Base-by-base conservation (phyloP, 2,329 filamentous ascomycete genomes). In the Fusarium newnesense region DNA sequence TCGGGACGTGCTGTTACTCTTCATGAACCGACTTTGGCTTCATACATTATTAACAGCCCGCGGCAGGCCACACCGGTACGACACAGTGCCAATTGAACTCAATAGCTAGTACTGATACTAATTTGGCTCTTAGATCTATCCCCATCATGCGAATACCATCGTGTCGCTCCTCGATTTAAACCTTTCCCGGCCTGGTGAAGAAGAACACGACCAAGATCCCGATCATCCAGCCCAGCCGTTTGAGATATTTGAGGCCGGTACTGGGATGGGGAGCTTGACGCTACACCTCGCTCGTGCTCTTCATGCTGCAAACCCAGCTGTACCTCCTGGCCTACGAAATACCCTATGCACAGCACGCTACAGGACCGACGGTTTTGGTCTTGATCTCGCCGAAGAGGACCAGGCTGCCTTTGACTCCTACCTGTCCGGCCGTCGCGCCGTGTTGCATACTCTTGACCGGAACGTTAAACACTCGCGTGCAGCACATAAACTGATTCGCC, bases 241-340 rank as follows among this genome's bases (percentile, higher is more conserved):
- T 18, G 92, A 96, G 78, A 93, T 96, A 49, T 90, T 96, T 59
- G 94, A 96, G 81, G 93, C 93, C 52, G 94, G 94, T 21, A 96
- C 94, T 7, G 94, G 94, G n/a, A 93, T 95, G 85, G 94, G 94
- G 65, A 91, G 92, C 39, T 82, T 96, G 65, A 96, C 93, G 1
- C 82, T 96, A 9, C 89, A 95, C 77, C 85, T 96, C 28, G 91
- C 93, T 36, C 88, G 93, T 59, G 93, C 93, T 6, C 89, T 96
- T 50, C 92, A 95, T 78, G 93, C 89, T 49, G 92, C 90, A 24
- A 95, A 95, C 77, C 83, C 88, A 5, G 81, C 85, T 11, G 58
- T 83, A 7, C 82, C 87, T 10, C 86, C 87, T 0, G 77, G 80
- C 19, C 79, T 86, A 21, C 84, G 85, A 26, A 72, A 70, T 26